Conservation (phyloP, 805 yeast species). For the Monosporozyma aerobia region DNA sequence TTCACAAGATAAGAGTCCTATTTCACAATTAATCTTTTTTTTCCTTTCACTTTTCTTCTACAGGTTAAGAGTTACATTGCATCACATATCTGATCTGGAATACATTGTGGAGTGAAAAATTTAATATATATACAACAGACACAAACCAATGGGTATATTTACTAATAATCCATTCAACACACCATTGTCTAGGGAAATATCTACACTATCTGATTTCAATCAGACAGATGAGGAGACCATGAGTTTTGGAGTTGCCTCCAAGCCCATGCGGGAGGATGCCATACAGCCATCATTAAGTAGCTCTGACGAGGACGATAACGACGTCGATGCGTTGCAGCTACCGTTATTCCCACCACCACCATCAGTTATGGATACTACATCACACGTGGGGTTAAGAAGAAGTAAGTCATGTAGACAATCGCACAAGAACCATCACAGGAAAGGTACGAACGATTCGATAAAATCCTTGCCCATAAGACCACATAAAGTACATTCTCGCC, state of each 20-base stretch:
- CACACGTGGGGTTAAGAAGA: background rate
- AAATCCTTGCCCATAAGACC: background rate
- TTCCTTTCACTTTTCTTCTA: too few relatives aligned
- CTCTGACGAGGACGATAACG: background rate
- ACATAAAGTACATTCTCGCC: background rate
- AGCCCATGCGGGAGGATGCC: background rate
- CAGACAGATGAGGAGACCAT: background rate
- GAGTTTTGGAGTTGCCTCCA: background rate
- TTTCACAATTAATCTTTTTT: too few relatives aligned
- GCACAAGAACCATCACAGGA: background rate
- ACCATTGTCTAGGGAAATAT: background rate
- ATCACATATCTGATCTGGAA: too few relatives aligned
- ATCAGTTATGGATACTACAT: background rate
- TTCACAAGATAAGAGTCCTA: too few relatives aligned
- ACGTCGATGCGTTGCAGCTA: background rate
- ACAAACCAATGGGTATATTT: background rate
- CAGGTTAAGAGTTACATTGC: too few relatives aligned
- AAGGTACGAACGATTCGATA: background rate
- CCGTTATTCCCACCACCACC: background rate
- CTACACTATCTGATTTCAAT: background rate
- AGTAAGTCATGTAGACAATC: background rate
- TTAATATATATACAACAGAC: background rate
- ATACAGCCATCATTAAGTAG: background rate
- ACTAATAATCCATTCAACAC: background rate
- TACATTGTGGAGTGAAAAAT: background rate